phyloP scores from a whole-genome alignment of 306 rosid species.

The Lathyrus sativus region DNA sequence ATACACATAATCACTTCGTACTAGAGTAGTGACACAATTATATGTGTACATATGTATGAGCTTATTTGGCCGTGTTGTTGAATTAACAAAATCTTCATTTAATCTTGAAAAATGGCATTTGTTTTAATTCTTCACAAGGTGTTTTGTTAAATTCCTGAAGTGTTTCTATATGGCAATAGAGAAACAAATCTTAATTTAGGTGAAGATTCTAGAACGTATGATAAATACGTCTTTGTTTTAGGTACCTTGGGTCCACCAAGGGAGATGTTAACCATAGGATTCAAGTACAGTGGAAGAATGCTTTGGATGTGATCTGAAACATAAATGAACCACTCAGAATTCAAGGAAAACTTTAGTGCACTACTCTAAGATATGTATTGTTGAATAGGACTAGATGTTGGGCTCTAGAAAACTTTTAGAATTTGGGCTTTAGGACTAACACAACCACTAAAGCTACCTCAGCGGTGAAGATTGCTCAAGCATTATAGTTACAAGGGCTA shows the following conservation, averaged over 20 bases:
- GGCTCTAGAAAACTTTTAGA: neutral
- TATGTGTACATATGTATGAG: neutral
- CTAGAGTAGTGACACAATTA: neutral
- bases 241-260: constrained; percentile 1
- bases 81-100: constrained; percentile 21
- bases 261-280: neutral
- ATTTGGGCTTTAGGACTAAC: constrained; percentile 1
- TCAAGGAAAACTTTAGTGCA: neutral
- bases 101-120: constrained; percentile 5
- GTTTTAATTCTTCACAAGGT: constrained; percentile 1
- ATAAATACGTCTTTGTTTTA: neutral
- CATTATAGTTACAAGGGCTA: neutral
- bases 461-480: constrained; percentile 1
- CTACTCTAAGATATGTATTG: neutral
- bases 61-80: neutral
- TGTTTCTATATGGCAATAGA: constrained; percentile 11
- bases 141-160: neutral
- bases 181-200: constrained; percentile 1
- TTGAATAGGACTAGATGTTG: neutral
- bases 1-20: constrained; percentile 1
- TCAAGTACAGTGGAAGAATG: constrained; percentile 3
- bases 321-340: neutral
- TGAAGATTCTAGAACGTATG: neutral
- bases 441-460: constrained; percentile 1
- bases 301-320: neutral